A percentile compares a stretch with the other conserved stretches of the same genome.
Evolutionary conservation across 2,329 filamentous ascomycete genomes (phyloP).

Genomic region (Xylaria sp.): DNA sequence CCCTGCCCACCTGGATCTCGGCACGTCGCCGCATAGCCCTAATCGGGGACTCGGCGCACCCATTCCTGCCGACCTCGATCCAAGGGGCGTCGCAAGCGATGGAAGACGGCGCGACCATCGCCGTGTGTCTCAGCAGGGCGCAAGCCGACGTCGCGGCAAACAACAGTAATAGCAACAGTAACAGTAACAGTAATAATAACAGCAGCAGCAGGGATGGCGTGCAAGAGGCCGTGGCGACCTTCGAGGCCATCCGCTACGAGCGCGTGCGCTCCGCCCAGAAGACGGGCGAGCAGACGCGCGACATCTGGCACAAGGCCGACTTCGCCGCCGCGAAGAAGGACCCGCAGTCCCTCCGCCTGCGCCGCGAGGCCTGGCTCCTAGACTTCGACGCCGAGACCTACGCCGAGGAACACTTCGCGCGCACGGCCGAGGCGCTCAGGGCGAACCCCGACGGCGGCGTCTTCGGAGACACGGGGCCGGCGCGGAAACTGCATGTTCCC

Average conservation of each 20-base stretch:
- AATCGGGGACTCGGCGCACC: slow-evolving; percentile 62
- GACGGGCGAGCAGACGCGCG: slow-evolving; percentile 58
- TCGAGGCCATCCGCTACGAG: slow-evolving; percentile 59
- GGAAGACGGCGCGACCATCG: slow-evolving; percentile 60
- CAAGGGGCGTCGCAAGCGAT: slow-evolving; percentile 61
- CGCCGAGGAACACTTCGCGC: slow-evolving; percentile 53
- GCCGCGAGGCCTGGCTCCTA: slow-evolving; percentile 60
- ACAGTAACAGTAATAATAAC: neutral
- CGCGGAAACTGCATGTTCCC: slow-evolving; percentile 42
- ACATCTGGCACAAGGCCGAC: slow-evolving; percentile 64
- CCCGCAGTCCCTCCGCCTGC: slow-evolving; percentile 56
- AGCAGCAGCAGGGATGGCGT: slow-evolving; percentile 44
- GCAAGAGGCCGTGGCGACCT: slow-evolving; percentile 54
- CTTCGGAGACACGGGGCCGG: slow-evolving; percentile 35
- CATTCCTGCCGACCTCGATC: slow-evolving; percentile 59
- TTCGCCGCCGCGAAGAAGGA: slow-evolving; percentile 58
- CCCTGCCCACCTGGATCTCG: slow-evolving; percentile 55
- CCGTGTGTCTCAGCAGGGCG: slow-evolving; percentile 53
- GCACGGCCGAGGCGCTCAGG: slow-evolving; percentile 42
- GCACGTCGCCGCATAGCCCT: slow-evolving; percentile 53
- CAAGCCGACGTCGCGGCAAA: slow-evolving; percentile 39
- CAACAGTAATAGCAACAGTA: neutral
- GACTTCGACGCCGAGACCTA: slow-evolving; percentile 60
- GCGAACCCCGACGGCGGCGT: slow-evolving; percentile 34
- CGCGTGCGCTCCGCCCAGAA: slow-evolving; percentile 59